Conservation (phyloP, 176 grass and related monocot genomes). For the Carex kokanica region DNA sequence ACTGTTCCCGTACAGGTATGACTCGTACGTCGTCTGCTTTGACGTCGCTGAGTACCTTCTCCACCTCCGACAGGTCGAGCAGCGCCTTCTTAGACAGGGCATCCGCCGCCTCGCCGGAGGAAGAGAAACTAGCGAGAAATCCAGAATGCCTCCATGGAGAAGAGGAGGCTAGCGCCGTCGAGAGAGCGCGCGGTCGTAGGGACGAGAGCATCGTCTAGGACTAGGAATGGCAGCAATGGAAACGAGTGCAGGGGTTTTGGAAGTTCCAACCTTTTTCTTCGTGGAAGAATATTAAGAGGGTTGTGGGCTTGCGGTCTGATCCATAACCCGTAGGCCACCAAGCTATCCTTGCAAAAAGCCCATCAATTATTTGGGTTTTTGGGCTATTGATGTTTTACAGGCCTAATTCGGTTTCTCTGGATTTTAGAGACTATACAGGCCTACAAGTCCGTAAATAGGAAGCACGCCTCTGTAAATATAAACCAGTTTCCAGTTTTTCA, state of each 20-base stretch:
- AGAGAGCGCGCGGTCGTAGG: conserved; percentile 34
- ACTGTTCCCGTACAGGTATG: conserved; percentile 66
- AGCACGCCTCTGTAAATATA: too few species aligned
- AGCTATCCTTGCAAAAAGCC: background rate
- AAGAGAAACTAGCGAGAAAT: conserved; percentile 5
- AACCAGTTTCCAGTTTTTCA: too few species aligned
- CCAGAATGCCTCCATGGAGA: conserved; percentile 16
- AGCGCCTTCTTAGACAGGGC: conserved; percentile 17
- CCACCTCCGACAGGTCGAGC: conserved; percentile 70
- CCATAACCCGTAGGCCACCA: background rate
- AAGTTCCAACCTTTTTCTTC: background rate
- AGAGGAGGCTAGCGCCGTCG: conserved; percentile 5
- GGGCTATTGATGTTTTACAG: background rate
- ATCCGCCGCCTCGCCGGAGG: background rate
- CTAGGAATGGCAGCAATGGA: background rate
- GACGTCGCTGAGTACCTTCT: conserved; percentile 82
- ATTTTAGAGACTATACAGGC: too few species aligned
- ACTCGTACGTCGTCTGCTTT: conserved; percentile 77
- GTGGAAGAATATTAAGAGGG: background rate
- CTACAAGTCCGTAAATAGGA: too few species aligned
- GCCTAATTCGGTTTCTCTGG: too few species aligned
- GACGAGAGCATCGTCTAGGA: conserved; percentile 40
- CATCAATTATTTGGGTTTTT: background rate
- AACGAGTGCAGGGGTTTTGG: background rate
- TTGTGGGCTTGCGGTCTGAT: background rate